A percentile compares a stretch with the other conserved stretches of the same genome.
Conservation (phyloP, 1,139 yeast genomes). For the Geotrichum reessii region DNA sequence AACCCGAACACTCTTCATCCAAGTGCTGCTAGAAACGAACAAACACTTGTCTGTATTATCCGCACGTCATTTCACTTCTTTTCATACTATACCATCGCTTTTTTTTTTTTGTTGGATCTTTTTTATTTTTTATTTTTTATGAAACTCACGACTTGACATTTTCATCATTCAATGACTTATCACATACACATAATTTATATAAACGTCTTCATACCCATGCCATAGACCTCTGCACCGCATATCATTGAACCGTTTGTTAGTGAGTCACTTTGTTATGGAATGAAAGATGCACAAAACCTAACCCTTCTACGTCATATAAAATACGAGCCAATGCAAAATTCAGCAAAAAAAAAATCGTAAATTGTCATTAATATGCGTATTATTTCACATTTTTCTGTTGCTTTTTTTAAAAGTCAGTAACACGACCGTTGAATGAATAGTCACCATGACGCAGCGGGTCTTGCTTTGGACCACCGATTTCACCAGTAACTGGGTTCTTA, state of each 20-base stretch:
- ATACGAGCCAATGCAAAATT: not conserved
- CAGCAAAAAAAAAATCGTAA: not conserved
- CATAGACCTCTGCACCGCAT: not conserved
- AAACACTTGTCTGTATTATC: not conserved
- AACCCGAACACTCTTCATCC: constrained; percentile 24
- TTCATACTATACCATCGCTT: not conserved
- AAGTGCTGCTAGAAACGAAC: constrained; percentile 16
- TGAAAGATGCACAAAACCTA: not conserved
- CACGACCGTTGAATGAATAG: constrained; percentile 93
- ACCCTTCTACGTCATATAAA: not conserved
- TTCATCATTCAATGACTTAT: not conserved
- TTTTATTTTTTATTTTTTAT: not conserved
- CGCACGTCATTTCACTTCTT: not conserved
- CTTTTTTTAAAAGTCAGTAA: constrained; percentile 67
- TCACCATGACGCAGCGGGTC: constrained; percentile 93
- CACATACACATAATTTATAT: not conserved
- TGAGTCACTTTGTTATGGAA: not conserved
- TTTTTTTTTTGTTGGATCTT: not conserved
- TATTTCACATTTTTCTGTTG: not conserved
- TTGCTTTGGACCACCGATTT: constrained; percentile 97
- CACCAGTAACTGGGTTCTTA: constrained; percentile 88
- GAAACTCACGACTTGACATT: not conserved
- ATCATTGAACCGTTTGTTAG: not conserved
- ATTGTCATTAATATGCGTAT: not conserved
- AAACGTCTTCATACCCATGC: not conserved